phyloP scores from a whole-genome alignment of 768 basidiomycete species.

The Suillus ampliporus region DNA sequence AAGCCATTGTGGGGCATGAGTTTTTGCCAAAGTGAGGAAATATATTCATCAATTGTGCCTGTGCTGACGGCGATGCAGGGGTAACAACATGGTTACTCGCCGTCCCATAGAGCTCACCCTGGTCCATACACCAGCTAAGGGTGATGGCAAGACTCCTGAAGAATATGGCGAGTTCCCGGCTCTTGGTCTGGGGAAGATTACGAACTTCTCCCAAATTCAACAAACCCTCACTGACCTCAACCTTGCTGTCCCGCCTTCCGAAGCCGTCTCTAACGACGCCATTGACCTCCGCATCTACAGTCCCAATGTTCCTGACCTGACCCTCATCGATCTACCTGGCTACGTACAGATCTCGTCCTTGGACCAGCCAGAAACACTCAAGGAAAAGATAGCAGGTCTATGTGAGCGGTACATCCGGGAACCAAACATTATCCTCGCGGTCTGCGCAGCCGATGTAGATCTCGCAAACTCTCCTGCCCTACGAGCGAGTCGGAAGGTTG shows the following conservation, averaged over 20 bases:
- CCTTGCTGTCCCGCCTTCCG: conserved; percentile 85
- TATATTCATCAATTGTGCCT: not conserved
- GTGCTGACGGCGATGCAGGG: conserved; percentile 53
- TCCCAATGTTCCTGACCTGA: conserved; percentile 94
- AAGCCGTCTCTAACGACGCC: conserved; percentile 92
- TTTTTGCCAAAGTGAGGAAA: conserved; percentile 94
- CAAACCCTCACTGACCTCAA: conserved; percentile 94
- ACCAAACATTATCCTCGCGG: conserved; percentile 99
- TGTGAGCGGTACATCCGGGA: conserved; percentile 99
- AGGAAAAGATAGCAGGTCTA: conserved; percentile 86
- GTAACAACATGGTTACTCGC: conserved; percentile 99
- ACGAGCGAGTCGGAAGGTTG: conserved; percentile 90
- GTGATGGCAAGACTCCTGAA: conserved; percentile 55
- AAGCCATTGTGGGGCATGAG: conserved; percentile 97
- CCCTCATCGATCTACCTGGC: conserved; percentile 96
- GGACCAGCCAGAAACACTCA: conserved; percentile 94
- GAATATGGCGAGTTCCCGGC: conserved; percentile 97
- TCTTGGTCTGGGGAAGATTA: conserved; percentile 86
- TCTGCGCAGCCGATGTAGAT: conserved; percentile 98
- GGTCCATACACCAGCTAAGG: conserved; percentile 78
- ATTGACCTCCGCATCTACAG: conserved; percentile 98
- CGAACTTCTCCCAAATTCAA: conserved; percentile 91
- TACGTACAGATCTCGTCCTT: conserved; percentile 95
- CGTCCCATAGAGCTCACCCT: conserved; percentile 98
- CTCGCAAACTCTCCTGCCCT: conserved; percentile 97